A percentile compares a stretch with the other conserved stretches of the same genome.
Conservation (phyloP, 1,284 basidiomycete genomes). For the Sanghuangporus sanghuang region DNA sequence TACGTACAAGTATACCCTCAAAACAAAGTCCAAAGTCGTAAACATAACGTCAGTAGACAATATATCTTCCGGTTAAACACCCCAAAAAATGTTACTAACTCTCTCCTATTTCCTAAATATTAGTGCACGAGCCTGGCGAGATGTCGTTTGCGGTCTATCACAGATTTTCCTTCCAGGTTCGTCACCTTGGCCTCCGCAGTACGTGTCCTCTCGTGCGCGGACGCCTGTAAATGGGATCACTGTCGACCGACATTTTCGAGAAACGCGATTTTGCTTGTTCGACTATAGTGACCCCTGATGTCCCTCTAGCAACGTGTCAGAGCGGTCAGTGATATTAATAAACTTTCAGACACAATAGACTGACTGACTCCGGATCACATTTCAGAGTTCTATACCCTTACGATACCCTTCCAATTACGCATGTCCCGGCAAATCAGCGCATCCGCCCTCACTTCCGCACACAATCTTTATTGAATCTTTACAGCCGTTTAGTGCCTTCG, state of each 20-base stretch:
- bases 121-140: conserved; percentile 63
- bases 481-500: conserved; percentile 6
- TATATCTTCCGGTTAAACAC: conserved; percentile 2
- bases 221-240: conserved; percentile 47
- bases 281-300: conserved; percentile 24
- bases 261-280: conserved; percentile 61
- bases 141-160: conserved; percentile 55
- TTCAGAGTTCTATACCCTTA: conserved; percentile 4
- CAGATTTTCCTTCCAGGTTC: conserved; percentile 45
- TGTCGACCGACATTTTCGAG: conserved; percentile 62
- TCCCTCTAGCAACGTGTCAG: not conserved
- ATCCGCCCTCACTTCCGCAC: conserved; percentile 5
- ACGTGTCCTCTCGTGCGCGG: conserved; percentile 27
- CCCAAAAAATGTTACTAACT: not conserved
- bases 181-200: conserved; percentile 27
- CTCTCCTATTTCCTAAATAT: conserved; percentile 13
- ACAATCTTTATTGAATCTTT: not conserved
- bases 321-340: not conserved
- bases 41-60: conserved; percentile 55
- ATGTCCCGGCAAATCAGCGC: conserved; percentile 1
- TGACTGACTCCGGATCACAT: not conserved
- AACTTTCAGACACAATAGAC: not conserved
- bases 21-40: conserved; percentile 57
- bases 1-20: conserved; percentile 63
- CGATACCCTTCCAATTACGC: conserved; percentile 11